These are phyloP conservation scores for Daldinia caldariorum DNA, from an alignment of 495 filamentous ascomycete genomes.

Conservation along the genomic window DNA sequence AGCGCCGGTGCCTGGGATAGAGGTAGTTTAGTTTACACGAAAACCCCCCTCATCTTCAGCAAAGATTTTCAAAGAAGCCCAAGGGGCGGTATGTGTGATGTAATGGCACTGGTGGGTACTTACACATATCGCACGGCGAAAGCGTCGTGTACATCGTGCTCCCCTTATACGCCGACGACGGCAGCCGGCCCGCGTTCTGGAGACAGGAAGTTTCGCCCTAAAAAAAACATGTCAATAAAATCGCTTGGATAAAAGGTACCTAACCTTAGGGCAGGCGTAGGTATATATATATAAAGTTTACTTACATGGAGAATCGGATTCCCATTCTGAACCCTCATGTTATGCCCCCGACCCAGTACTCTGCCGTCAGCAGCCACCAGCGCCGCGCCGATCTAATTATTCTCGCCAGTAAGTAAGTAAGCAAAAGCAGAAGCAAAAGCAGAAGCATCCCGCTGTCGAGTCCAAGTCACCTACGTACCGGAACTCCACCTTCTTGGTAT, in stretches of 20 bases:
- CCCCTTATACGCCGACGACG: conserved; percentile 74
- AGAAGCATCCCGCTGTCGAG: no score
- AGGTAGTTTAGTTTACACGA: no score
- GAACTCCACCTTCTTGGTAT: conserved; percentile 78
- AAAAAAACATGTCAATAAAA: no score
- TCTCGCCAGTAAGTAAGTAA: not conserved
- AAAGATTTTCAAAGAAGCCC: not conserved
- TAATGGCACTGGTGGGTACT: conserved; percentile 9
- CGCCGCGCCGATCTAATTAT: conserved; percentile 72
- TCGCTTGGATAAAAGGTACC: no score
- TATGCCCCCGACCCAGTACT: conserved; percentile 82
- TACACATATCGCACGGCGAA: conserved; percentile 91
- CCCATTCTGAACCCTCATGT: conserved; percentile 81
- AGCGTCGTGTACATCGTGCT: conserved; percentile 87
- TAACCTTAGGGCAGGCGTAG: no score
- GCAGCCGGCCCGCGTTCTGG: conserved; percentile 79
- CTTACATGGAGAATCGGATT: conserved; percentile 79
- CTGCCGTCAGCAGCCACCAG: conserved; percentile 75
- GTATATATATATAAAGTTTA: not conserved
- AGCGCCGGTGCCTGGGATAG: conserved; percentile 73
- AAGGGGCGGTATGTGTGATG: no score
- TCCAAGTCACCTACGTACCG: conserved; percentile 60
- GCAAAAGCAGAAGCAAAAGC: no score
- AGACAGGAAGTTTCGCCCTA: conserved; percentile 85
- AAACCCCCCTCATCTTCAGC: not conserved